These are phyloP conservation scores for Mortierella sp. DNA, from an alignment of 371 early-diverging fungal genomes.

Conservation along the genomic window DNA sequence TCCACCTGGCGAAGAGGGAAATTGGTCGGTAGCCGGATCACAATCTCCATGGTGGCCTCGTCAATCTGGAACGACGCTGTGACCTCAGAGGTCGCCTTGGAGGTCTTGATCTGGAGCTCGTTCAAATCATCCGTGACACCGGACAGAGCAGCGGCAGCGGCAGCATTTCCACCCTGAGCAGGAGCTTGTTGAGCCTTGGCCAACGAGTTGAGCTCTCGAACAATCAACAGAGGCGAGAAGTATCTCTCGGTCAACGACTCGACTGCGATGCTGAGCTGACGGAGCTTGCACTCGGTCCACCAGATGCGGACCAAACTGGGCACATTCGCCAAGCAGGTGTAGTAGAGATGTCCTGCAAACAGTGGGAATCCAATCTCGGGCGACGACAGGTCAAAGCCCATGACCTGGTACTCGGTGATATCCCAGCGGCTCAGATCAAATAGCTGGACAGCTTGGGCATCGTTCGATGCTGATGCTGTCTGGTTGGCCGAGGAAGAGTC, in stretches of 20 bases:
- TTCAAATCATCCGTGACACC: constrained; percentile 63
- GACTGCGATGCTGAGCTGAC: constrained; percentile 80
- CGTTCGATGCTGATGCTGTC: constrained; percentile 8
- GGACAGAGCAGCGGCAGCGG: constrained; percentile 70
- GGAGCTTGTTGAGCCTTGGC: constrained; percentile 59
- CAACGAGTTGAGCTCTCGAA: constrained; percentile 71
- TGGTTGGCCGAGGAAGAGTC: constrained; percentile 24
- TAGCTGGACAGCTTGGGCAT: constrained; percentile 51
- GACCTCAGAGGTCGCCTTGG: constrained; percentile 78
- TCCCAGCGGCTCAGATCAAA: constrained; percentile 85
- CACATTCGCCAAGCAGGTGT: constrained; percentile 69
- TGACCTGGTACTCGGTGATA: constrained; percentile 72
- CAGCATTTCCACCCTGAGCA: constrained; percentile 63
- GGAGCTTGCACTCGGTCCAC: constrained; percentile 88
- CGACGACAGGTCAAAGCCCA: constrained; percentile 59
- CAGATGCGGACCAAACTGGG: constrained; percentile 86
- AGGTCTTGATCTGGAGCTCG: constrained; percentile 78
- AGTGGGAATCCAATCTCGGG: constrained; percentile 74
- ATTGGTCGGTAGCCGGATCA: constrained; percentile 81
- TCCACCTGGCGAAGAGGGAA: constrained; percentile 89
- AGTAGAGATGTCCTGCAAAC: constrained; percentile 83
- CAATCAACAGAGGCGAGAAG: constrained; percentile 77
- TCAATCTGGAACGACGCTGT: constrained; percentile 87
- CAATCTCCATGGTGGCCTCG: constrained; percentile 88
- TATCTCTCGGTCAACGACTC: constrained; percentile 82